Evolutionary conservation across 805 yeast genomes (phyloP), one percentile per base, ranked within the genome.

Genomic region (Wickerhamiella sergipiensis): DNA sequence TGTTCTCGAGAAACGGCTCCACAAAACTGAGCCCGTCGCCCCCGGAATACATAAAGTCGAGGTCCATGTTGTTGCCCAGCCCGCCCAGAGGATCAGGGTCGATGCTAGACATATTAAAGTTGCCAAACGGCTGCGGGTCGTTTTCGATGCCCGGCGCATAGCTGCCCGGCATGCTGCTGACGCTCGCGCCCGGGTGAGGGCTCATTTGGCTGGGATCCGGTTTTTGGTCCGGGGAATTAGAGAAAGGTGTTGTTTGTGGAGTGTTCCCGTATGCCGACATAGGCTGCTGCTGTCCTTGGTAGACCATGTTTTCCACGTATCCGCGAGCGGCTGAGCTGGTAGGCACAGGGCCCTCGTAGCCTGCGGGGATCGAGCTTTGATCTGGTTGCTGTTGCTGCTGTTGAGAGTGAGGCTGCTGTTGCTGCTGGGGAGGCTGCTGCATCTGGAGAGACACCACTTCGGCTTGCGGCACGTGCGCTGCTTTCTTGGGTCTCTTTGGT

Each of bases 1-100:
- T 18, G 29, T 13, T 42, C 24, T 48, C 50, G 6, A 48, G 43
- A 15, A 48, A 48, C 19, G 50, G 50, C 19, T 48, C 50, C 17
- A 48, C 45, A 23, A 48, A 48, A 18, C 46, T 44, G 18, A 48
- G 50, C 13, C 50, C 50, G 13, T 31, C 50, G 26, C 50, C 50
- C 6, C 50, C 50, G 19, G 39, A 17, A n/a, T 18, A 18, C 36
- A 45, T 45, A 19, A 29, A 45, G 17, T 29, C 39, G 10, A 26
- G 24, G 31, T 45, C 47, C 29, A 29, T 23, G 38, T 45, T 45
- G 24, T 40, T 40, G 43, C 43, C 43, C 10, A 40, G 22, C 7
- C 43, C 24, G 24, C 19, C 43, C 23, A 40, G 43, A 18, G 43
- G 43, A 12, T 40, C 43, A 7, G 18, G 24, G 43, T 40, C 43